Conservation (phyloP, 148 eudicot genomes). For the Pouteria glomerata region DNA sequence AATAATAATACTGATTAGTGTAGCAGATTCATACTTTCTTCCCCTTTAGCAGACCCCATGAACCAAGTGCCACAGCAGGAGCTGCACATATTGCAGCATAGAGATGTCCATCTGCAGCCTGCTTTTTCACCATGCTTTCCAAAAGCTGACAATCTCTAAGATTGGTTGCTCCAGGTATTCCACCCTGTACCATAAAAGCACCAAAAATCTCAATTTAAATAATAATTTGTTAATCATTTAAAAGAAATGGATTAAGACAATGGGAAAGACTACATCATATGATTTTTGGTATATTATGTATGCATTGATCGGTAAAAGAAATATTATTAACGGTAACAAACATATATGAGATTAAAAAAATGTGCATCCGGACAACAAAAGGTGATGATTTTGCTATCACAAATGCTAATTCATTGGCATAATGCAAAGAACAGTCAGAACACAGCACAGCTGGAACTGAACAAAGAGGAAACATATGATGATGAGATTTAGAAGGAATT, state of each 20-base stretch:
- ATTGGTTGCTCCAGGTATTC: slow-evolving; percentile 85
- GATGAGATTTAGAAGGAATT: neutral
- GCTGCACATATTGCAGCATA: slow-evolving; percentile 95
- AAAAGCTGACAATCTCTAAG: slow-evolving; percentile 55
- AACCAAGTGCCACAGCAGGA: slow-evolving; percentile 92
- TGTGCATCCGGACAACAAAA: neutral
- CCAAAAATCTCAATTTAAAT: neutral
- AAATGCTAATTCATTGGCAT: neutral
- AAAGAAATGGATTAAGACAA: neutral
- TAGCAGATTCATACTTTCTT: slow-evolving; percentile 40
- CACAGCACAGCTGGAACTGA: neutral
- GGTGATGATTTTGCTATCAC: neutral
- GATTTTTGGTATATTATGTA: neutral
- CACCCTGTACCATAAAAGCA: slow-evolving; percentile 53
- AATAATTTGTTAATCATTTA: neutral
- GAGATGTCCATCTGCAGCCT: slow-evolving; percentile 76
- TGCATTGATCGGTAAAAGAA: no score
- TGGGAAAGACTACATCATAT: neutral
- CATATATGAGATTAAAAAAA: neutral
- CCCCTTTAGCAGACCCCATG: slow-evolving; percentile 93
- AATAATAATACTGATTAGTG: neutral
- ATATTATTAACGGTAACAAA: no score
- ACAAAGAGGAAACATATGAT: neutral
- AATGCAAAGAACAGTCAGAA: neutral
- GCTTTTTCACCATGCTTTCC: slow-evolving; percentile 62